Evolutionary conservation across 1,284 basidiomycete species (phyloP).

Genomic region (Wolfiporia cocos): DNA sequence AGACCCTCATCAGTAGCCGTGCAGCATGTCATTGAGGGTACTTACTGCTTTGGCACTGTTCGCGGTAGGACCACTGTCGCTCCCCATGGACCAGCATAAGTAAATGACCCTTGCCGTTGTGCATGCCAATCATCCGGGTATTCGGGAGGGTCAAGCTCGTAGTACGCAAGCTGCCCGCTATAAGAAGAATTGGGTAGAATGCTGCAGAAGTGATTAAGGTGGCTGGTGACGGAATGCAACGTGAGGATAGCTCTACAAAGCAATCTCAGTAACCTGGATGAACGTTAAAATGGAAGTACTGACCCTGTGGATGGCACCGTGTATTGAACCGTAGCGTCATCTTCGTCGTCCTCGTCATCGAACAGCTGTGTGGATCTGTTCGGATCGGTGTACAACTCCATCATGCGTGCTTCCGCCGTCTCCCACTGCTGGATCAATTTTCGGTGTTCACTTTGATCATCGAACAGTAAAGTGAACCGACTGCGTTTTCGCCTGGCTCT

Average conservation of each 20-base stretch:
- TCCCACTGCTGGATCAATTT: constrained; percentile 48
- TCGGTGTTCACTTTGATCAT: constrained; percentile 34
- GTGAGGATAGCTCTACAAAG: constrained; percentile 60
- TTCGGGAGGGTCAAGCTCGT: constrained; percentile 61
- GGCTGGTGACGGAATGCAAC: constrained; percentile 59
- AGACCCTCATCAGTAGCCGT: too few species aligned
- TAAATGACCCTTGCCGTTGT: constrained; percentile 18
- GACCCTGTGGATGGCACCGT: constrained; percentile 58
- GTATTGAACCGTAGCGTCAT: constrained; percentile 39
- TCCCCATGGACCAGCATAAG: constrained; percentile 52
- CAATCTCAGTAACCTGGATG: neutral
- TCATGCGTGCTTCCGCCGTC: constrained; percentile 50
- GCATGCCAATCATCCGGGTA: constrained; percentile 61
- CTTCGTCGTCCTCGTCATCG: constrained; percentile 21
- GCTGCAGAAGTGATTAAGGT: constrained; percentile 72
- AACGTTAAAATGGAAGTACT: constrained; percentile 12
- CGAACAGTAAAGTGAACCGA: constrained; percentile 72
- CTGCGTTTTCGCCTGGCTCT: constrained; percentile 65
- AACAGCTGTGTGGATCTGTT: constrained; percentile 21
- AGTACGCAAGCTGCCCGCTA: constrained; percentile 48
- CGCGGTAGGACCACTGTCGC: constrained; percentile 62
- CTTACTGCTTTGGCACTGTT: constrained; percentile 36
- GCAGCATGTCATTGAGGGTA: neutral
- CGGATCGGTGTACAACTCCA: constrained; percentile 47
- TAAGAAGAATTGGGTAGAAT: constrained; percentile 57